A percentile compares a stretch with the other conserved stretches of the same genome.
These are phyloP conservation scores for Neonectria hederae DNA, from an alignment of 2,329 filamentous ascomycete species.

Conservation along the genomic window DNA sequence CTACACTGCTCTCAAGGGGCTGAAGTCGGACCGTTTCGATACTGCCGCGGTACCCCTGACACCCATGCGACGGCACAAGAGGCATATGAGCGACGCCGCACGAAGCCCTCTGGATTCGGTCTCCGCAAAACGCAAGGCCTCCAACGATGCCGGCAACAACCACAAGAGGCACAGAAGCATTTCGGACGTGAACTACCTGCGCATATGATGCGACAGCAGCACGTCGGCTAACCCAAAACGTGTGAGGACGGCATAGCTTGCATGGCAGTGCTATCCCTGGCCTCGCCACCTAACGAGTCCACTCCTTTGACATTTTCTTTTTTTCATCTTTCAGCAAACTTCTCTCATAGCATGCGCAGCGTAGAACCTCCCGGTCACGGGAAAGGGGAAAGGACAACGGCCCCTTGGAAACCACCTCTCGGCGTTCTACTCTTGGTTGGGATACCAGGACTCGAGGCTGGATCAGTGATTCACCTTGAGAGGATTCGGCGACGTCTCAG, in stretches of 20 bases:
- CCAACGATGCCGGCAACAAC: conserved; percentile 51
- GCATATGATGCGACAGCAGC: conserved; percentile 48
- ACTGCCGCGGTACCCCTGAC: conserved; percentile 75
- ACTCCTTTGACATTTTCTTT: conserved; percentile 31
- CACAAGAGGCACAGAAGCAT: conserved; percentile 70
- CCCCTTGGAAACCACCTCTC: conserved; percentile 37
- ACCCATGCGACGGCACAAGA: conserved; percentile 69
- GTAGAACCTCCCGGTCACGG: conserved; percentile 26
- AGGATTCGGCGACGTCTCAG: conserved; percentile 12
- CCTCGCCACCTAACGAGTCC: conserved; percentile 46
- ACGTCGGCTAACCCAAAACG: conserved; percentile 46
- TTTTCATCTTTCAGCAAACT: conserved; percentile 32
- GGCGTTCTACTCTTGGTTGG: conserved; percentile 33
- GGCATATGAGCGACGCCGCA: conserved; percentile 53
- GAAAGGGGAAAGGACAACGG: conserved; percentile 26
- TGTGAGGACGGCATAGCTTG: conserved; percentile 57
- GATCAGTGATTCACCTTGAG: conserved; percentile 24
- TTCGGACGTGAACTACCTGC: conserved; percentile 62
- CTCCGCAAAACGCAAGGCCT: conserved; percentile 66
- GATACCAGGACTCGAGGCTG: conserved; percentile 31
- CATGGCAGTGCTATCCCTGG: conserved; percentile 52
- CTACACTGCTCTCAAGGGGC: conserved; percentile 68
- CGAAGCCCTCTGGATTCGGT: conserved; percentile 61
- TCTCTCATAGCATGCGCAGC: conserved; percentile 33
- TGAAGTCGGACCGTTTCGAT: conserved; percentile 72